Percentiles rank a stretch among this genome's conserved stretches.
These are phyloP conservation scores for Oenanthe sinensis DNA, from an alignment of 129 eudicot genomes.

Conservation along the genomic window DNA sequence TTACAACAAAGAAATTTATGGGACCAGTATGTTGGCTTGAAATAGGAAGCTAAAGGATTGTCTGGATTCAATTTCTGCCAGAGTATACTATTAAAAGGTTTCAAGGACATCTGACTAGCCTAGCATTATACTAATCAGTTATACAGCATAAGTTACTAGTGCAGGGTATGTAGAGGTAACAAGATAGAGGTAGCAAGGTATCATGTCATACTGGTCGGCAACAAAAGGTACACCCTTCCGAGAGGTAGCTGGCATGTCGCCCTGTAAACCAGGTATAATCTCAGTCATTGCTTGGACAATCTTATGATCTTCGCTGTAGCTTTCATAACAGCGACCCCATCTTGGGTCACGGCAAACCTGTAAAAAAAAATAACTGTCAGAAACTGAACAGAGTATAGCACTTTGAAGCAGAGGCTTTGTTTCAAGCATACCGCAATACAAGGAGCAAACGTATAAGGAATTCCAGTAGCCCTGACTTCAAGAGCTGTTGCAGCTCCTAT, in stretches of 20 bases:
- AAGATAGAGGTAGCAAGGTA: background rate
- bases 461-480: slow-evolving; percentile 32
- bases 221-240: slow-evolving; percentile 11
- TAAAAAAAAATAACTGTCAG: background rate
- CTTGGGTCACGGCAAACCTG: slow-evolving; percentile 14
- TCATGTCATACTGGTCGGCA: background rate
- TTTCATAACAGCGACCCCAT: slow-evolving; percentile 17
- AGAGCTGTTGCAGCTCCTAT: slow-evolving; percentile 34
- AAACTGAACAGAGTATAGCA: background rate
- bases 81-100: background rate
- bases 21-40: background rate
- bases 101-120: background rate
- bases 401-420: background rate
- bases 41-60: background rate
- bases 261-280: slow-evolving; percentile 12
- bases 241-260: slow-evolving; percentile 1
- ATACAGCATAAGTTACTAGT: background rate
- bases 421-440: slow-evolving; percentile 21
- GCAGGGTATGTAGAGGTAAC: background rate
- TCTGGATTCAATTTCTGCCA: background rate
- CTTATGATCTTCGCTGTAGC: slow-evolving; percentile 15
- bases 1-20: background rate
- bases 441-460: slow-evolving; percentile 27
- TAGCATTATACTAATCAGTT: background rate
- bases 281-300: slow-evolving; percentile 14